Evolutionary conservation across 1,284 basidiomycete genomes (phyloP).

Genomic region (Microbotryum saponariae): DNA sequence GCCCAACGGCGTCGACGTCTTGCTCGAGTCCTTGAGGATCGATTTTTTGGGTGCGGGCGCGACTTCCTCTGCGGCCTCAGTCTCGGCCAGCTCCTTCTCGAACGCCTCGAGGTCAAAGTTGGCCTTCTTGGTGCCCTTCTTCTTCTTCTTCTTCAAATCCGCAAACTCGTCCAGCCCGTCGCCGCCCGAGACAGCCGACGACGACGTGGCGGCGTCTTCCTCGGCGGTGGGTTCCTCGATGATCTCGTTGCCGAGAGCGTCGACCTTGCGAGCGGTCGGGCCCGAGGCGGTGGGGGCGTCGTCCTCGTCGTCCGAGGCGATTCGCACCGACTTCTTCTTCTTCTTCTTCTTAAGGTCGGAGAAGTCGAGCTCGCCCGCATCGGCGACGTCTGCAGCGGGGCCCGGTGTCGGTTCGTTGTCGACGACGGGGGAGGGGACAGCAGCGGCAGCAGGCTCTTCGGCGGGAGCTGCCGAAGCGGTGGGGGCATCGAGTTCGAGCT

Average conservation of each 20-base stretch:
- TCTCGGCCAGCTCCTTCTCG: slow-evolving; percentile 72
- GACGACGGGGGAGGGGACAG: slow-evolving; percentile 51
- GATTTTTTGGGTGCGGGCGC: slow-evolving; percentile 6
- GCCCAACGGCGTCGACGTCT: slow-evolving; percentile 15
- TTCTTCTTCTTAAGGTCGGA: slow-evolving; percentile 48
- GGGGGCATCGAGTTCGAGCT: slow-evolving; percentile 45
- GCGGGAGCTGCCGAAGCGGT: slow-evolving; percentile 10
- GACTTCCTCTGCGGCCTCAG: slow-evolving; percentile 27
- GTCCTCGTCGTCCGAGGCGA: slow-evolving; percentile 24
- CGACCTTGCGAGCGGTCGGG: slow-evolving; percentile 8
- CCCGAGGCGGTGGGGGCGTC: slow-evolving; percentile 2
- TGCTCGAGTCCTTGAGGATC: slow-evolving; percentile 15
- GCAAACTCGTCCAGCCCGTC: slow-evolving; percentile 41
- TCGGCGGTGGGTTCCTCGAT: slow-evolving; percentile 57
- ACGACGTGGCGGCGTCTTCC: slow-evolving; percentile 19
- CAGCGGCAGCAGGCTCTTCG: slow-evolving; percentile 50
- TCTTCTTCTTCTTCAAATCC: slow-evolving; percentile 44
- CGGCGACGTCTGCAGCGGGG: slow-evolving; percentile 30
- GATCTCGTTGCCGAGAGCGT: slow-evolving; percentile 67
- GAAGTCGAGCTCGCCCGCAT: slow-evolving; percentile 42
- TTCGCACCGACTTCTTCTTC: slow-evolving; percentile 43
- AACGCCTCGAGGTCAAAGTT: slow-evolving; percentile 57
- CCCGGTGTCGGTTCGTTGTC: slow-evolving; percentile 15
- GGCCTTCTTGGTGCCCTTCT: slow-evolving; percentile 43
- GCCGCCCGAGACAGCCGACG: slow-evolving; percentile 31